Percentiles rank a stretch among this genome's conserved stretches.
phyloP scores from a whole-genome alignment of 1,139 yeast species.

The Candida frijolesensis region DNA sequence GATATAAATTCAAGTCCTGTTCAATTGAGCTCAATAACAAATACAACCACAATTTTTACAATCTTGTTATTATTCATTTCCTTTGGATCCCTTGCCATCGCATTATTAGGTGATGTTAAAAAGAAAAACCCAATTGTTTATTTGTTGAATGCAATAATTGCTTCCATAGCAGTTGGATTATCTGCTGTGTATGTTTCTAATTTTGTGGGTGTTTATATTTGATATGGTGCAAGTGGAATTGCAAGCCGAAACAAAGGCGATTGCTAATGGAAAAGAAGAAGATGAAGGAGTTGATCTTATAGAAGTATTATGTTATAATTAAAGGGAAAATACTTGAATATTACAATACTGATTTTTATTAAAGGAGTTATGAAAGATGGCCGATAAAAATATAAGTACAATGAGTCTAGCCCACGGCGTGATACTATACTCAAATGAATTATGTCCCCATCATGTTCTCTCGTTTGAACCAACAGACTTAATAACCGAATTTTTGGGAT shows the following conservation, averaged over 20 bases:
- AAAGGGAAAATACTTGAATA: background rate
- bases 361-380: too few species aligned
- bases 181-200: constrained; percentile 42
- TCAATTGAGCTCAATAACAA: constrained; percentile 18
- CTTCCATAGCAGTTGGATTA: constrained; percentile 43
- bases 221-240: background rate
- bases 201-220: constrained; percentile 48
- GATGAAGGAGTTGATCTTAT: background rate
- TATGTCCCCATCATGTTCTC: too few species aligned
- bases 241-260: background rate
- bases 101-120: constrained; percentile 40
- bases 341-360: too few species aligned
- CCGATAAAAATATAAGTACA: too few species aligned
- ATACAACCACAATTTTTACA: constrained; percentile 21
- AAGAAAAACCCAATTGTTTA: constrained; percentile 30
- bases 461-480: too few species aligned
- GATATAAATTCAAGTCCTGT: constrained; percentile 29
- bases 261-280: background rate
- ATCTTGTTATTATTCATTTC: constrained; percentile 29
- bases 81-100: constrained; percentile 38
- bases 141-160: constrained; percentile 34
- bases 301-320: background rate
- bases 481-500: too few species aligned
- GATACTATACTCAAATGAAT: too few species aligned
- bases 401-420: too few species aligned